Percentiles rank a stretch among this genome's conserved stretches.
Evolutionary conservation across 139 green algal genomes (phyloP).

Genomic region (Chlorella sp.): DNA sequence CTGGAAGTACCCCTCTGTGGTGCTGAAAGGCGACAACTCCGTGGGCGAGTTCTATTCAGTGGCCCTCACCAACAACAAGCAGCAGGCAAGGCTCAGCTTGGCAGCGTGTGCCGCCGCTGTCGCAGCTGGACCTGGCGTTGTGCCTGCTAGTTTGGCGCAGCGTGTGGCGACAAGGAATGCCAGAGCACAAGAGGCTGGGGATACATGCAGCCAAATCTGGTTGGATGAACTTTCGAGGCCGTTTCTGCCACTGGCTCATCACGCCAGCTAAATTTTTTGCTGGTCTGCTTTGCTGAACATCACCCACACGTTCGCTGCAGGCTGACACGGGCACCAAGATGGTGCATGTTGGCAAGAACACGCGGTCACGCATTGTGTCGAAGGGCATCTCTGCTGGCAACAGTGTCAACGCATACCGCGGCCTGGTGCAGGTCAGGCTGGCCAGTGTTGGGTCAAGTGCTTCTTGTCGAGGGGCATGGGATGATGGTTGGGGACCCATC

Average conservation of each 20-base stretch:
- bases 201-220: no score
- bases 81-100: constrained; percentile 70
- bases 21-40: constrained; percentile 94
- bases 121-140: neutral
- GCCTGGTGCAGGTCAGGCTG: constrained; percentile 79
- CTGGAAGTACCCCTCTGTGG: constrained; percentile 98
- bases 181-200: no score
- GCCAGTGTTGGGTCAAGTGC: neutral
- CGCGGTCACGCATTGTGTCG: constrained; percentile 94
- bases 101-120: neutral
- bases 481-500: no score
- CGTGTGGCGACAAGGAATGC: no score
- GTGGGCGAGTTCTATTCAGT: constrained; percentile 99
- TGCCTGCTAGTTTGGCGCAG: no score
- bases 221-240: no score
- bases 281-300: no score
- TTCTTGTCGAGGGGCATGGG: neutral
- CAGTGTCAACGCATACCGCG: constrained; percentile 86
- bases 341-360: constrained; percentile 98
- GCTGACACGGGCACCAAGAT: constrained; percentile 95
- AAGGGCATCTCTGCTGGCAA: constrained; percentile 98
- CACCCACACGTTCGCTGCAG: constrained; percentile 16
- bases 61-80: constrained; percentile 97
- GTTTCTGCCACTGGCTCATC: no score
- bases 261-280: no score